Percentiles rank a stretch among this genome's conserved stretches.
Conservation (phyloP, 805 yeast species). For the Wickerhamomyces bisporus region DNA sequence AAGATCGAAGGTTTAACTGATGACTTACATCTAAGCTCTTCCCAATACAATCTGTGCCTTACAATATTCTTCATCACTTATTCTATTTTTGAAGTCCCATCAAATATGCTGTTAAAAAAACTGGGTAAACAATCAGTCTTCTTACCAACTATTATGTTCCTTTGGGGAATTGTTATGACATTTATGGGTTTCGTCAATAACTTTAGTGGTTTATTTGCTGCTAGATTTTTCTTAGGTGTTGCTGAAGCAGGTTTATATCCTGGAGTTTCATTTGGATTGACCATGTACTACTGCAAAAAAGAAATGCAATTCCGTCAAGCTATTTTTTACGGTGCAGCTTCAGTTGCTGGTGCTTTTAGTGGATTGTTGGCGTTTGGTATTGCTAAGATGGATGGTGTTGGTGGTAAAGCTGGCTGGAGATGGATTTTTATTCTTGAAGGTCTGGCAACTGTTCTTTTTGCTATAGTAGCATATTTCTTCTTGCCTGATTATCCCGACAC, state of each 20-base stretch:
- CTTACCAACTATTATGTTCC: conserved; percentile 40
- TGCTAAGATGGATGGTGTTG: conserved; percentile 28
- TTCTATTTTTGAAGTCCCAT: conserved; percentile 29
- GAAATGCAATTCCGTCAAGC: conserved; percentile 35
- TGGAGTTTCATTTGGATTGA: conserved; percentile 33
- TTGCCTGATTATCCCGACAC: conserved; percentile 39
- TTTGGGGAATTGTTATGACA: conserved; percentile 36
- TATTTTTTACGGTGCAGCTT: conserved; percentile 33
- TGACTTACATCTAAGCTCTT: conserved; percentile 35
- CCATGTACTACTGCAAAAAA: conserved; percentile 33
- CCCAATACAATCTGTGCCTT: conserved; percentile 40
- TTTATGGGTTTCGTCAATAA: conserved; percentile 42
- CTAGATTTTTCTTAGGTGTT: conserved; percentile 41
- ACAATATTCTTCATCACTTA: conserved; percentile 46
- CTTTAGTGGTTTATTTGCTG: conserved; percentile 20
- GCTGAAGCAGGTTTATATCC: conserved; percentile 40
- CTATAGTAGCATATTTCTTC: conserved; percentile 26
- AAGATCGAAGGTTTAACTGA: conserved; percentile 44
- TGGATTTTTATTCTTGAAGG: conserved; percentile 38
- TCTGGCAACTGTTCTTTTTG: conserved; percentile 38
- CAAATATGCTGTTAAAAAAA: conserved; percentile 40
- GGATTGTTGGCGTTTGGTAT: conserved; percentile 37
- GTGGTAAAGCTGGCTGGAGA: conserved; percentile 39
- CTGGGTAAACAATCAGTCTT: conserved; percentile 40
- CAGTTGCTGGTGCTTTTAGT: conserved; percentile 42